Evolutionary conservation across 2,329 filamentous ascomycete genomes (phyloP).

Genomic region (Pyrenochaeta sp.): DNA sequence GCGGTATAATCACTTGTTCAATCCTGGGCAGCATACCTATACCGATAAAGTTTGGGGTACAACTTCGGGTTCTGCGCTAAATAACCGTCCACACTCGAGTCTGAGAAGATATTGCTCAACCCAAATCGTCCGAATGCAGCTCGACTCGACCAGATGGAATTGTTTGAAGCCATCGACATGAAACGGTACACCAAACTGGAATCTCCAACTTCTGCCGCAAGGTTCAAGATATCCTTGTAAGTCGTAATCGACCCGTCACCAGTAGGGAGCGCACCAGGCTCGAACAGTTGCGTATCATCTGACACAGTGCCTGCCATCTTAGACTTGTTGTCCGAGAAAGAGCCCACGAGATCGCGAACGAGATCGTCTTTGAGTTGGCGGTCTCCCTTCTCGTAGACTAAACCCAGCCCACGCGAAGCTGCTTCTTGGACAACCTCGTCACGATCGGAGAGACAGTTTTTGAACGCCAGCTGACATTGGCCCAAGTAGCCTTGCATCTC

Average conservation of each 20-base stretch:
- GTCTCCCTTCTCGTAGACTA: slow-evolving; percentile 94
- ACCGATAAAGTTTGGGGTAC: slow-evolving; percentile 93
- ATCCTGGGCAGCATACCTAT: slow-evolving; percentile 60
- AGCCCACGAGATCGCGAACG: slow-evolving; percentile 85
- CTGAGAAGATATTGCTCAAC: slow-evolving; percentile 88
- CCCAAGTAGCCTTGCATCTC: slow-evolving; percentile 78
- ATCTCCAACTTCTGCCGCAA: slow-evolving; percentile 96
- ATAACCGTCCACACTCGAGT: slow-evolving; percentile 74
- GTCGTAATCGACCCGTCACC: slow-evolving; percentile 92
- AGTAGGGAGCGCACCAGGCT: slow-evolving; percentile 87
- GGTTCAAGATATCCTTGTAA: slow-evolving; percentile 94
- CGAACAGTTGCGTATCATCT: slow-evolving; percentile 91
- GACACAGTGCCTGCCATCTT: slow-evolving; percentile 80
- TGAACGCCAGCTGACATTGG: slow-evolving; percentile 86
- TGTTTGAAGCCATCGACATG: slow-evolving; percentile 96
- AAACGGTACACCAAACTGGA: slow-evolving; percentile 97
- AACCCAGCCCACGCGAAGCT: slow-evolving; percentile 85
- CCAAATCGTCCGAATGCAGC: slow-evolving; percentile 96
- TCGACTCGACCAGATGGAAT: slow-evolving; percentile 95
- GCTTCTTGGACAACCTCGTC: slow-evolving; percentile 97
- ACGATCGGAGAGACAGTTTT: slow-evolving; percentile 82
- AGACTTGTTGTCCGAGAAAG: slow-evolving; percentile 79
- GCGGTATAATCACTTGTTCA: not conserved
- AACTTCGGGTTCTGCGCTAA: slow-evolving; percentile 87
- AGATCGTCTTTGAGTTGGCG: slow-evolving; percentile 80